Percentiles rank a stretch among this genome's conserved stretches.
Evolutionary conservation across 1,139 yeast species (phyloP).

Genomic region (Pichia sp.): DNA sequence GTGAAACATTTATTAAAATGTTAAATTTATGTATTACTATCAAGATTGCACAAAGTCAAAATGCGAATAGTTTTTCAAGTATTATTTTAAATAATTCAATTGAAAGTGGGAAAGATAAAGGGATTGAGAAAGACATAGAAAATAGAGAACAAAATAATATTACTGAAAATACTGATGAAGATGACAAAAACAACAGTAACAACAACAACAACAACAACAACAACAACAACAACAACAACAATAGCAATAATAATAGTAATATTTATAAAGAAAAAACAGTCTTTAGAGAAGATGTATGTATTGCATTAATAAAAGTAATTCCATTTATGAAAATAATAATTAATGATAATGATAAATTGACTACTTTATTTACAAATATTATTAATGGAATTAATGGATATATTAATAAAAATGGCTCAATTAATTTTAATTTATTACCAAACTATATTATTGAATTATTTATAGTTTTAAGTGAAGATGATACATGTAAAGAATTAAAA

Average conservation of each 20-base stretch:
- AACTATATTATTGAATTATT: constrained; percentile 36
- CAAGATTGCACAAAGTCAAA: constrained; percentile 16
- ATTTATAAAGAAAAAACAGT: constrained; percentile 14
- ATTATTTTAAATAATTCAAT: constrained; percentile 3
- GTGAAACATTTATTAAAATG: constrained; percentile 56
- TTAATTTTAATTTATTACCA: constrained; percentile 32
- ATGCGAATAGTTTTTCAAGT: constrained; percentile 10
- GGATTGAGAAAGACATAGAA: too few species aligned
- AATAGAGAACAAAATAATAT: too few species aligned
- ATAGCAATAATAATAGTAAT: too few species aligned
- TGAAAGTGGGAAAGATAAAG: too few species aligned
- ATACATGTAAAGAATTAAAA: constrained; percentile 36
- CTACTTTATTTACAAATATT: constrained; percentile 38
- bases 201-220: too few species aligned
- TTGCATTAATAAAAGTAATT: constrained; percentile 34
- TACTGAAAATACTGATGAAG: background rate
- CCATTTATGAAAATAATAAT: constrained; percentile 39
- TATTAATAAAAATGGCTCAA: constrained; percentile 35
- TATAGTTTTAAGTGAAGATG: constrained; percentile 29
- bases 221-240: too few species aligned
- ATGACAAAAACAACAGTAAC: background rate
- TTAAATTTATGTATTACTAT: constrained; percentile 38
- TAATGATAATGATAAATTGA: constrained; percentile 48
- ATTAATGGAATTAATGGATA: constrained; percentile 42
- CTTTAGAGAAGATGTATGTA: constrained; percentile 36